Conservation (phyloP, 768 basidiomycete species). For the Suillus clintonianus region DNA sequence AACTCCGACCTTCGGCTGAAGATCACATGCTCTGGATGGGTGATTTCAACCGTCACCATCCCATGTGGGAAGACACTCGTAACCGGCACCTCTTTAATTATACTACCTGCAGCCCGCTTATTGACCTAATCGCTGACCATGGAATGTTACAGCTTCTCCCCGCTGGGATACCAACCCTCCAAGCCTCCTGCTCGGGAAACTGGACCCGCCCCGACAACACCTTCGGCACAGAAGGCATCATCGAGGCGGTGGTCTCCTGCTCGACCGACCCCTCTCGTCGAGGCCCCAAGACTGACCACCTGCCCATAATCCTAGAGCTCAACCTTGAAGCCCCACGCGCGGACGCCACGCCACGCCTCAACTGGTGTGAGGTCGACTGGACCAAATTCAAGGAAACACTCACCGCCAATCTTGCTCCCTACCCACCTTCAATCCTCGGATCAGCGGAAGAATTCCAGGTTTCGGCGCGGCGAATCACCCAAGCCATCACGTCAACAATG, state of each 20-base stretch:
- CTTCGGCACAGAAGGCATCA: constrained; percentile 7
- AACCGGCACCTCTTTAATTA: constrained; percentile 6
- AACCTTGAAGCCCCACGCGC: constrained; percentile 10
- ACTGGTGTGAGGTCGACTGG: no score
- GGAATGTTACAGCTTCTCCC: constrained; percentile 31
- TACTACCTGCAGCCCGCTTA: constrained; percentile 21
- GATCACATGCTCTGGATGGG: constrained; percentile 28
- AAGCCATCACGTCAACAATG: no score
- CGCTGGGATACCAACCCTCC: no score
- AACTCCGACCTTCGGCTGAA: not conserved
- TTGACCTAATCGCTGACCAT: constrained; percentile 24
- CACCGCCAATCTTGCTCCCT: no score
- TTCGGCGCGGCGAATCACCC: no score
- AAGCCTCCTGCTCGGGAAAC: no score
- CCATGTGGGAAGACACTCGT: no score
- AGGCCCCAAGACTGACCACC: constrained; percentile 32
- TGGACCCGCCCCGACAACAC: no score
- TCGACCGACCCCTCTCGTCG: constrained; percentile 11
- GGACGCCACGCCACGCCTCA: not conserved
- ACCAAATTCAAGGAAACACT: constrained; percentile 11
- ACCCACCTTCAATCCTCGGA: no score
- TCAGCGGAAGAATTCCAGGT: no score
- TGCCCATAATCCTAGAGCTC: constrained; percentile 29
- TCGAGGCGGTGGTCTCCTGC: constrained; percentile 22
- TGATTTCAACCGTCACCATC: no score